Evolutionary conservation across 179 eudicot species (phyloP).

Genomic region (Sideroxylon spinosum): DNA sequence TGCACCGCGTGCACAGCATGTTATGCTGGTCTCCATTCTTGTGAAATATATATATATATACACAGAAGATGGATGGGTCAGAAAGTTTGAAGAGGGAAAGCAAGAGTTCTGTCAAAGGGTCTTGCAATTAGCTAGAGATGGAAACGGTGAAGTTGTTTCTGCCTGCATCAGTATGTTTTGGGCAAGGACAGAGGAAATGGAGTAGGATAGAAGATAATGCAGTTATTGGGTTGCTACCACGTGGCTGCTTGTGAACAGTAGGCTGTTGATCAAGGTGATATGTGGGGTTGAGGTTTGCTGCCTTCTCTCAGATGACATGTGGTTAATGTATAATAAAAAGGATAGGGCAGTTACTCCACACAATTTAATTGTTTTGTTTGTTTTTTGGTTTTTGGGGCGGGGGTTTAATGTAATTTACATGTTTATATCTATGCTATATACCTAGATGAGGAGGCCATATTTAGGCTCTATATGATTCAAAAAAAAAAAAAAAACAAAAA

Average conservation of each 20-base stretch:
- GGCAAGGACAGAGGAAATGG: not conserved
- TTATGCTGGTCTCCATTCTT: conserved; percentile 64
- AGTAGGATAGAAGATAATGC: conserved; percentile 23
- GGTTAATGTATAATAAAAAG: conserved; percentile 12
- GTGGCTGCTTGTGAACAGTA: conserved; percentile 33
- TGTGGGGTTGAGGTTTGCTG: conserved; percentile 20
- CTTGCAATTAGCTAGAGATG: too few relatives aligned
- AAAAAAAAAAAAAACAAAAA: too few relatives aligned
- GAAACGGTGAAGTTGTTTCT: too few relatives aligned
- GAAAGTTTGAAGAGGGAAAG: not conserved
- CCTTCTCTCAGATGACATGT: conserved; percentile 32
- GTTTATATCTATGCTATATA: too few relatives aligned
- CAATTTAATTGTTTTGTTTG: too few relatives aligned
- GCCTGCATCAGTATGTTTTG: too few relatives aligned
- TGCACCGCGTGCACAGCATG: conserved; percentile 56
- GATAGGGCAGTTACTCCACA: conserved; percentile 20
- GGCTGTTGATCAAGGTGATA: conserved; percentile 10
- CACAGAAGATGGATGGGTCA: not conserved
- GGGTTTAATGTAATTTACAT: too few relatives aligned
- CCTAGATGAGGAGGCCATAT: too few relatives aligned
- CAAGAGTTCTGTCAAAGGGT: not conserved
- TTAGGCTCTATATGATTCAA: too few relatives aligned
- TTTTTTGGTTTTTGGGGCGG: too few relatives aligned
- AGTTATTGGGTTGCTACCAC: conserved; percentile 43
- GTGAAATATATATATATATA: not conserved